Percentiles rank a stretch among this genome's conserved stretches.
phyloP scores from a whole-genome alignment of 2,329 filamentous ascomycete species.

The Fusarium graminum region DNA sequence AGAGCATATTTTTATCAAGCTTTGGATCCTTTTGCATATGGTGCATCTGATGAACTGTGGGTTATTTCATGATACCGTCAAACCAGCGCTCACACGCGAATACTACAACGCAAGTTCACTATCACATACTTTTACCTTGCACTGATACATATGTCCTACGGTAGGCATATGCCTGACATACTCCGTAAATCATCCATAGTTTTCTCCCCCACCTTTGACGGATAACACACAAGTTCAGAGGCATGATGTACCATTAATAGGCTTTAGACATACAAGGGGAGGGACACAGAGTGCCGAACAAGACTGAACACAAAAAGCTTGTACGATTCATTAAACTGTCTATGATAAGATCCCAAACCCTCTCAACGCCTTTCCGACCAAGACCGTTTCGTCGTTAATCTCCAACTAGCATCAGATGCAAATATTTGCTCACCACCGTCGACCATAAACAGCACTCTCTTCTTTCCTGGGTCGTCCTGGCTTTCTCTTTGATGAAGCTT shows the following conservation, averaged over 20 bases:
- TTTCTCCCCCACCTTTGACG: too few relatives aligned
- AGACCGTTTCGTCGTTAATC: conserved; percentile 3
- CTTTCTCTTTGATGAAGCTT: conserved; percentile 46
- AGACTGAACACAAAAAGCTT: neutral
- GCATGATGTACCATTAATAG: neutral
- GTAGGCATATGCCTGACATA: too few relatives aligned
- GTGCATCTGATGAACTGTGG: neutral
- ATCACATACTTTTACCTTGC: too few relatives aligned
- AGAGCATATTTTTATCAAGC: conserved; percentile 43
- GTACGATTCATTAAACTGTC: conserved; percentile 13
- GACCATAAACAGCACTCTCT: conserved; percentile 40
- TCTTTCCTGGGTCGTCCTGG: conserved; percentile 41
- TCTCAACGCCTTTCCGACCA: conserved; percentile 15
- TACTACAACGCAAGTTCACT: too few relatives aligned
- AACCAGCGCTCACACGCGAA: too few relatives aligned
- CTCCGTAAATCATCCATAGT: too few relatives aligned
- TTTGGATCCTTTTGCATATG: neutral
- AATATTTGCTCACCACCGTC: conserved; percentile 30
- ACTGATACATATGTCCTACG: too few relatives aligned
- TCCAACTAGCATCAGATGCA: neutral
- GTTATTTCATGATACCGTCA: too few relatives aligned
- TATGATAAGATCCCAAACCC: conserved; percentile 16
- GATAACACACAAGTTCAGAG: neutral
- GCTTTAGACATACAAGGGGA: neutral
- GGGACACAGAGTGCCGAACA: neutral